Conservation (phyloP, 257 asterid genomes). For the Solanum pinnatisectum region DNA sequence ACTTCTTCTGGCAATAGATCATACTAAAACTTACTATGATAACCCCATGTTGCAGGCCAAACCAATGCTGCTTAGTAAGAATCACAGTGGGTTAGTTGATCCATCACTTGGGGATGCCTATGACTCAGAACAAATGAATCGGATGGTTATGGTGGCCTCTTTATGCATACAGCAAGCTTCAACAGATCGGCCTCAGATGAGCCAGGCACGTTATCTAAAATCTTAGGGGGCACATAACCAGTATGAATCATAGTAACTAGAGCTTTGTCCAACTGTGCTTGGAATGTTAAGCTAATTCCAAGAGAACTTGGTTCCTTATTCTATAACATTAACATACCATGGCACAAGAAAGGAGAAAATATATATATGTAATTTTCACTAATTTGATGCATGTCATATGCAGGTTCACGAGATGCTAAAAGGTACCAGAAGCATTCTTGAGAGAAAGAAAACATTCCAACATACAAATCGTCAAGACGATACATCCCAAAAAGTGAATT, state of each 20-base stretch:
- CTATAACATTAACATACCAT: not conserved
- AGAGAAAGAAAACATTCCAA: conserved; percentile 54
- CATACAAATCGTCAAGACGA: conserved; percentile 47
- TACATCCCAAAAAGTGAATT: conserved; percentile 25
- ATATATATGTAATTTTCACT: not conserved
- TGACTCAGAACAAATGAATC: conserved; percentile 57
- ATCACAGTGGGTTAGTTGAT: conserved; percentile 47
- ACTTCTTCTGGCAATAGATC: not conserved
- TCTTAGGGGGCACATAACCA: not conserved
- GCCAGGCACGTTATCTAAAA: conserved; percentile 45
- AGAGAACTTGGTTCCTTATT: not conserved
- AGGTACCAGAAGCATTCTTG: conserved; percentile 49
- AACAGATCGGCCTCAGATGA: conserved; percentile 82
- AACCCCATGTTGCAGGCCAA: conserved; percentile 52
- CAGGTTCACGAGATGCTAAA: conserved; percentile 74
- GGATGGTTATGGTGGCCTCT: conserved; percentile 57
- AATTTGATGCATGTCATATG: not conserved
- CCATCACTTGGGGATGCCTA: conserved; percentile 48
- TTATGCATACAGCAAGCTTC: conserved; percentile 63
- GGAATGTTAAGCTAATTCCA: not conserved
- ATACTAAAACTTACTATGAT: not conserved
- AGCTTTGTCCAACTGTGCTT: not conserved
- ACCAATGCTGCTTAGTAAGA: conserved; percentile 48
- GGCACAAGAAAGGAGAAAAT: not conserved
- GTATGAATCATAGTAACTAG: not conserved